A percentile compares a stretch with the other conserved stretches of the same genome.
Conservation (phyloP, 1,139 yeast genomes). For the Lodderomyces jiufengensis region DNA sequence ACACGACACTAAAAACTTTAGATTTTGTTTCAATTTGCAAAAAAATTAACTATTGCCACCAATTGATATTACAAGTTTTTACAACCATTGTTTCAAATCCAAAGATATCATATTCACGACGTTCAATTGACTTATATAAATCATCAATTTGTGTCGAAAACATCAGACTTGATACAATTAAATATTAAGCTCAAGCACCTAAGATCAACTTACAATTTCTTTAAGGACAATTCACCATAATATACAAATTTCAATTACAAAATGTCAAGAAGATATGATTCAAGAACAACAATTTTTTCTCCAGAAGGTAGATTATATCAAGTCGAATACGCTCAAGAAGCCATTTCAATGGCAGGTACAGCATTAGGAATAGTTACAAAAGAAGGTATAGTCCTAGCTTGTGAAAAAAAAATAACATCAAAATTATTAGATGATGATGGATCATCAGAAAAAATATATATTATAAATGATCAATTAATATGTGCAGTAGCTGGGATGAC, state of each 20-base stretch:
- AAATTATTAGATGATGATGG: slow-evolving; percentile 92
- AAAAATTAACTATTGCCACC: too few species aligned
- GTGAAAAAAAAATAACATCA: slow-evolving; percentile 92
- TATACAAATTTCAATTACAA: background rate
- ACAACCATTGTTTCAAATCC: too few species aligned
- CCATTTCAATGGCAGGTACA: slow-evolving; percentile 96
- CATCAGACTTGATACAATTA: too few species aligned
- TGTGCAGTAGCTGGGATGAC: slow-evolving; percentile 99
- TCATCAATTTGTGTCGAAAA: too few species aligned
- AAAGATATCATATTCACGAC: too few species aligned
- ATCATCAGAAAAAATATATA: slow-evolving; percentile 87
- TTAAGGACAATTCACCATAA: too few species aligned
- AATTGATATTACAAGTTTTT: too few species aligned
- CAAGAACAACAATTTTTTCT: slow-evolving; percentile 96
- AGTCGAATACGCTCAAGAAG: slow-evolving; percentile 94
- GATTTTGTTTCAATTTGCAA: too few species aligned
- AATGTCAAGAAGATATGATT: slow-evolving; percentile 68
- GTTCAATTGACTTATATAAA: too few species aligned
- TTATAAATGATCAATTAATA: slow-evolving; percentile 74
- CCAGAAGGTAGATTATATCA: slow-evolving; percentile 98
- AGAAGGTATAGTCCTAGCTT: slow-evolving; percentile 95
- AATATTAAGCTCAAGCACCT: too few species aligned
- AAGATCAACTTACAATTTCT: too few species aligned
- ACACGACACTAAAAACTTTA: too few species aligned
- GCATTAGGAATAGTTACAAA: slow-evolving; percentile 90